phyloP scores from a whole-genome alignment of 768 basidiomycete species.

The Lyophyllum decastes region DNA sequence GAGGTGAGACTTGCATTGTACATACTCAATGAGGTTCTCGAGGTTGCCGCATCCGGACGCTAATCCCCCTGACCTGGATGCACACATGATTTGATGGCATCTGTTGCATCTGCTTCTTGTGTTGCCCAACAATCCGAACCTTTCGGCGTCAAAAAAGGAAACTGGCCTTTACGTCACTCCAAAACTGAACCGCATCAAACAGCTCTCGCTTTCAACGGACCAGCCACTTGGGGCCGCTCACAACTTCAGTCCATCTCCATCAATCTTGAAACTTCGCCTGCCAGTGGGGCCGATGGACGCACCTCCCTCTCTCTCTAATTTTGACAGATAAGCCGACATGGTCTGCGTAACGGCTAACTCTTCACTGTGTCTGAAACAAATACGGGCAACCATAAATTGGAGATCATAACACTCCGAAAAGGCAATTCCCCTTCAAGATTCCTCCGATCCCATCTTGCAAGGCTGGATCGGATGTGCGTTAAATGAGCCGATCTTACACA shows the following conservation, averaged over 20 bases:
- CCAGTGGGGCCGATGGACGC: constrained; percentile 10
- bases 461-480: constrained; percentile 4
- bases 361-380: constrained; percentile 8
- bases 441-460: constrained; percentile 19
- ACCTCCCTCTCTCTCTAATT: constrained; percentile 7
- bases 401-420: constrained; percentile 9
- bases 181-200: constrained; percentile 12
- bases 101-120: background rate
- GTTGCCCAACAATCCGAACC: constrained; percentile 17
- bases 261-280: constrained; percentile 16
- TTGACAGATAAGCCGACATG: constrained; percentile 14
- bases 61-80: constrained; percentile 16
- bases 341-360: constrained; percentile 4
- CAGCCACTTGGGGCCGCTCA: constrained; percentile 13
- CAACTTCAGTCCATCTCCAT: constrained; percentile 16
- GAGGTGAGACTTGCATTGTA: background rate
- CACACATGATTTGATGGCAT: constrained; percentile 11
- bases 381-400: background rate
- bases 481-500: constrained; percentile 16
- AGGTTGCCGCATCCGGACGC: constrained; percentile 15
- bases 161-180: constrained; percentile 17
- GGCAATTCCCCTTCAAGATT: constrained; percentile 17
- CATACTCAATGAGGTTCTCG: background rate
- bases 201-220: background rate
- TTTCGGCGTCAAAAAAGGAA: constrained; percentile 11